Percentiles rank a stretch among this genome's conserved stretches.
phyloP scores from a whole-genome alignment of 768 basidiomycete species.

The Trametes cubensis region DNA sequence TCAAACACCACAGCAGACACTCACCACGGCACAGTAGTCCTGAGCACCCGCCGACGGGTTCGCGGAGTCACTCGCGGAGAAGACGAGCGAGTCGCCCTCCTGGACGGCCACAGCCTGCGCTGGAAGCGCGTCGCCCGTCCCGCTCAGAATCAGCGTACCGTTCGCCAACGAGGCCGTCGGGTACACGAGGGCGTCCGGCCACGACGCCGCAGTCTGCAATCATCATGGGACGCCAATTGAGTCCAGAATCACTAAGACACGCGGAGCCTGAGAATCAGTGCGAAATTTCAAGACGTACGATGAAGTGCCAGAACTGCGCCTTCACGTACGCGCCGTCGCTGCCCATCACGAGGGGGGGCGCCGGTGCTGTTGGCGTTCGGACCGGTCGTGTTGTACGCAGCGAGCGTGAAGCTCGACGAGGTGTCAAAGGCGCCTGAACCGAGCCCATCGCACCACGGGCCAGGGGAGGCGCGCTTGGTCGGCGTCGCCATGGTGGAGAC shows the following conservation, averaged over 20 bases:
- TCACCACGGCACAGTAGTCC: slow-evolving; percentile 40
- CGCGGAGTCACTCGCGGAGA: slow-evolving; percentile 42
- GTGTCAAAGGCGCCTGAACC: slow-evolving; percentile 31
- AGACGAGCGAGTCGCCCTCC: slow-evolving; percentile 36
- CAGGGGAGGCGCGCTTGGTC: slow-evolving; percentile 14
- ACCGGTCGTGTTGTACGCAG: slow-evolving; percentile 45
- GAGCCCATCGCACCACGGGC: slow-evolving; percentile 28
- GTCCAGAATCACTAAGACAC: no score
- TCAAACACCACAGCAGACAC: no score
- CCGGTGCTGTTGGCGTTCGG: slow-evolving; percentile 50
- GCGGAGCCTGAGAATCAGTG: no score
- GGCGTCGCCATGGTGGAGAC: slow-evolving; percentile 8
- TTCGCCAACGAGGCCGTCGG: slow-evolving; percentile 43
- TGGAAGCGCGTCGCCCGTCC: slow-evolving; percentile 28
- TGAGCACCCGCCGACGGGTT: slow-evolving; percentile 34
- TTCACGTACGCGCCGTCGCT: slow-evolving; percentile 37
- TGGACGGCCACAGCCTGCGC: slow-evolving; percentile 41
- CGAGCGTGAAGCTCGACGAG: slow-evolving; percentile 48
- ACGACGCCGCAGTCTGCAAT: slow-evolving; percentile 51
- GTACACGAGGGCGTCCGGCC: slow-evolving; percentile 49
- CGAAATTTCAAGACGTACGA: slow-evolving; percentile 41
- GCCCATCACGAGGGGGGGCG: slow-evolving; percentile 49
- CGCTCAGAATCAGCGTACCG: slow-evolving; percentile 42
- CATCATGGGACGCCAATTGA: not conserved
- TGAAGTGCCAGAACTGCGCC: slow-evolving; percentile 44